phyloP scores from a whole-genome alignment of 1,284 basidiomycete species.

The Hemileia vastatrix region DNA sequence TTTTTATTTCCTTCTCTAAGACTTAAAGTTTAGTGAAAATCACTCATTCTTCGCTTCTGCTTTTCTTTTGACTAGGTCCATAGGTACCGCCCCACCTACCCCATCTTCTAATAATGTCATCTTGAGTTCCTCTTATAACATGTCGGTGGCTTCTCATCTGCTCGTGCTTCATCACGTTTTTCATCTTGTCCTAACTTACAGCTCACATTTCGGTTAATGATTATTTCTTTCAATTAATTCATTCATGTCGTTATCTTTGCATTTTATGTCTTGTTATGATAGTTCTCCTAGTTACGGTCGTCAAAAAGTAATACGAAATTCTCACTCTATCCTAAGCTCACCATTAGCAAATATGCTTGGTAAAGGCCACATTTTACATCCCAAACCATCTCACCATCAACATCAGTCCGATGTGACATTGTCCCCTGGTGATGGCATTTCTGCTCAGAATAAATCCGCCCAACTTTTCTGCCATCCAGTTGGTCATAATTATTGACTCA shows the following conservation, averaged over 20 bases:
- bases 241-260: background rate
- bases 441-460: background rate
- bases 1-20: background rate
- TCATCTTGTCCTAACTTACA: background rate
- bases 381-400: no score
- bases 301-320: background rate
- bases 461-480: background rate
- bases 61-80: constrained; percentile 2
- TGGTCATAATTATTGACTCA: constrained; percentile 19
- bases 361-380: no score
- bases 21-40: background rate
- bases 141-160: constrained; percentile 1
- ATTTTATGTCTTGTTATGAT: background rate
- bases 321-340: background rate
- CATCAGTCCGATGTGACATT: no score
- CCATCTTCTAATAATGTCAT: background rate
- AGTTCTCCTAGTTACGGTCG: background rate
- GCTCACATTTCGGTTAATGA: background rate
- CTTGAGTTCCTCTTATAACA: background rate
- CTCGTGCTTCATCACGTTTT: background rate
- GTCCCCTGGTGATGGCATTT: no score
- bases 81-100: constrained; percentile 19
- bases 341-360: no score
- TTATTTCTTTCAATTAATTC: background rate
- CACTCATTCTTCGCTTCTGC: background rate